Percentiles rank a stretch among this genome's conserved stretches.
Conservation (phyloP, 2,329 filamentous ascomycete species). For the Acephala macrosclerotiorum region DNA sequence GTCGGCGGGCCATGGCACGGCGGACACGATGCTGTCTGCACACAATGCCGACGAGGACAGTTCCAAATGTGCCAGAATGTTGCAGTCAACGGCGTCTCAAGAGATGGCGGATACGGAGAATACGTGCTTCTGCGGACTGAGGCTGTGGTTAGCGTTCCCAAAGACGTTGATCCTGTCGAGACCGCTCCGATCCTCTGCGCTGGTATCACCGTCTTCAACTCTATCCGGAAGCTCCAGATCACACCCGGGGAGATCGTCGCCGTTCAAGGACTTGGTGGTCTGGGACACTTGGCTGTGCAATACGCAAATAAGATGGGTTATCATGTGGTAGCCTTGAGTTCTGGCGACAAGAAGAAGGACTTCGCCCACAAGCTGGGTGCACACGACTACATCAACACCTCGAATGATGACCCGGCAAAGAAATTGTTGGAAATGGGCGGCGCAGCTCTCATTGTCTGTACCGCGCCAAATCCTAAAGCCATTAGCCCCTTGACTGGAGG, state of each 20-base stretch:
- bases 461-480: conserved; percentile 65
- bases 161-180: conserved; percentile 57
- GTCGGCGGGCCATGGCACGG: conserved; percentile 76
- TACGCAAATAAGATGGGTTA: conserved; percentile 81
- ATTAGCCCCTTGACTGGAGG: conserved; percentile 61
- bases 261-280: conserved; percentile 75
- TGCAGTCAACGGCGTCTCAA: conserved; percentile 69
- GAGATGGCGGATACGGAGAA: conserved; percentile 73
- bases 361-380: conserved; percentile 71
- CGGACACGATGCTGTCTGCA: conserved; percentile 60
- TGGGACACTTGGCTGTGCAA: conserved; percentile 78
- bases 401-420: conserved; percentile 54
- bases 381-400: conserved; percentile 65
- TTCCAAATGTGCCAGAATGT: conserved; percentile 74
- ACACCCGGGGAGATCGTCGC: conserved; percentile 61
- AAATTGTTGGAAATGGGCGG: conserved; percentile 65
- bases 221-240: conserved; percentile 60
- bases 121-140: conserved; percentile 67
- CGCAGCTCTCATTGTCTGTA: conserved; percentile 67
- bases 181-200: conserved; percentile 69
- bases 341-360: conserved; percentile 69
- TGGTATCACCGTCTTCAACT: conserved; percentile 70
- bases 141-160: conserved; percentile 64
- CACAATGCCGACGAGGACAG: conserved; percentile 65
- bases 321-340: conserved; percentile 72